Evolutionary conservation across 2,329 filamentous ascomycete species (phyloP).

Genomic region (Fusarium torulosum): DNA sequence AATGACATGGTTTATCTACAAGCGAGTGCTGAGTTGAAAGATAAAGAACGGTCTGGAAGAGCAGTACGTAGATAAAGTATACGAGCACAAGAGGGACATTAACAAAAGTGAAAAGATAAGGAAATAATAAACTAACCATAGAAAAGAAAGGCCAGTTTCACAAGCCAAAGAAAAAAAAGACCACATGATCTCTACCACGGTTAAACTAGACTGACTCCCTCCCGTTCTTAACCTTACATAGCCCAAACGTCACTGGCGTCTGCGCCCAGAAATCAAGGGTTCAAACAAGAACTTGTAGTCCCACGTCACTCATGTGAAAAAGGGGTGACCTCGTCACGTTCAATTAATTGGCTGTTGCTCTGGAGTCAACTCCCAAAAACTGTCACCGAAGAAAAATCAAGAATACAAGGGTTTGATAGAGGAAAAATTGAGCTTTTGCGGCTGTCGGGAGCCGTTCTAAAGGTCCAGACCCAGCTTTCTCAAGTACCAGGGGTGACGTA

Average conservation of each 20-base stretch:
- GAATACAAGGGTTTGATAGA: constrained; percentile 10
- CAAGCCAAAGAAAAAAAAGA: constrained; percentile 6
- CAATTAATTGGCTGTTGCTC: constrained; percentile 9
- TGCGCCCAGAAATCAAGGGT: constrained; percentile 8
- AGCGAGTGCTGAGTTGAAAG: constrained; percentile 1
- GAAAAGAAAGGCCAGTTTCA: constrained; percentile 24
- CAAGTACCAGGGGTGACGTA: constrained; percentile 43
- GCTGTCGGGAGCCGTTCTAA: constrained; percentile 10
- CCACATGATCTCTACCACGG: constrained; percentile 35
- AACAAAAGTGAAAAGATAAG: constrained; percentile 18
- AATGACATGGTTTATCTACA: constrained; percentile 24
- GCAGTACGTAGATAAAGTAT: constrained; percentile 5
- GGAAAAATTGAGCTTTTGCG: constrained; percentile 5
- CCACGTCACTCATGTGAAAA: constrained; percentile 19
- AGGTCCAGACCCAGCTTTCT: constrained; percentile 20
- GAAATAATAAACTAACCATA: constrained; percentile 3
- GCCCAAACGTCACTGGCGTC: constrained; percentile 31
- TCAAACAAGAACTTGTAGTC: constrained; percentile 2
- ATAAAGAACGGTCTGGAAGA: background rate
- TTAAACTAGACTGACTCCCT: background rate
- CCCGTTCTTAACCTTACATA: constrained; percentile 7
- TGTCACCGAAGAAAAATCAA: constrained; percentile 29
- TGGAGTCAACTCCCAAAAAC: constrained; percentile 17
- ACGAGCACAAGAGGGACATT: background rate
- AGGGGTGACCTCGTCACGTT: background rate